Base-by-base conservation (phyloP, 768 basidiomycete genomes). In the Tephrocybe rancida region DNA sequence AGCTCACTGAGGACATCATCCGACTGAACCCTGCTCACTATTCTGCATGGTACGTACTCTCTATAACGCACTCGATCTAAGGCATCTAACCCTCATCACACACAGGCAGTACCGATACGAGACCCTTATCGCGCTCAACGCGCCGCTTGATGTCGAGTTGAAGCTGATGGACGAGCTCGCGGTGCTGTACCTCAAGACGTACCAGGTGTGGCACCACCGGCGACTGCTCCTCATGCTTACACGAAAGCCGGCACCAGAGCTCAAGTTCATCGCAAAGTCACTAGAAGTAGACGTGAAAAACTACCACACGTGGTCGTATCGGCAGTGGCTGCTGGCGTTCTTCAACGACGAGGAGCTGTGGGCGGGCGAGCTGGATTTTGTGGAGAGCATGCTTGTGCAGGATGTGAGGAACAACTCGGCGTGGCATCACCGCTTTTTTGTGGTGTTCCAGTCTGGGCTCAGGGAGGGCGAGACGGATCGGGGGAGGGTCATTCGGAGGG, bases 291-390 rank as follows among this genome's bases (percentile, higher is more conserved):
- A 99, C 66, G 71, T 84, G 41, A 99, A 99, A 82, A 99, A 99
- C 74, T 99, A 99, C 69, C 96, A 98, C 70, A 98, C 97, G 0
- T 99, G 97, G 97, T 91, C 92, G 7, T 96, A 98, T 70, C 82
- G 96, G 6, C 95, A 99, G 68, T 98, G 95, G 94, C 69, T 95
- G 11, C 83, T 97, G 38, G 87, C 90, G 8, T 84, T 88, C 65
- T 95, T 95, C 75, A 85, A 87, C 61, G 78, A 86, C 52, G 78
- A 82, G 30, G 77, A 70, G n/a, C 61, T 93, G 57, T 94, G 91
- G 91, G 71, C 58, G 1, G 79, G 76, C 13, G 94, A 96, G 70
- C 73, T 91, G n/a, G 78, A 83, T 39, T 94, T 87, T 59, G 78
- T 87, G 29, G 87, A 94, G 56, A 60, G 67, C 52, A 83, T 94